phyloP scores from a whole-genome alignment of 2,329 filamentous ascomycete genomes.

The Elsinoe arachidis region DNA sequence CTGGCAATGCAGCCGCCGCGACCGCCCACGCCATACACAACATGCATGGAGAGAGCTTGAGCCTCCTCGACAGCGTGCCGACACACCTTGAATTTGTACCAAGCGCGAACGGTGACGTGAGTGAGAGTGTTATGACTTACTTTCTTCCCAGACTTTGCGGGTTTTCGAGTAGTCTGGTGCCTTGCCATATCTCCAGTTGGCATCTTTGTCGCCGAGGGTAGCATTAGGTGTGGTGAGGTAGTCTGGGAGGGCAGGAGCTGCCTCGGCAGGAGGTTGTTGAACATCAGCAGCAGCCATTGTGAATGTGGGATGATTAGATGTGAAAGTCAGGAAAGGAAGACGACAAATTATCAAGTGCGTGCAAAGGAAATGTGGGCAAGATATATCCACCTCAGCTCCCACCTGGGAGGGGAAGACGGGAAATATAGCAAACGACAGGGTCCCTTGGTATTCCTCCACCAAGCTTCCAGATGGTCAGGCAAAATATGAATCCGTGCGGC shows the following conservation, averaged over 20 bases:
- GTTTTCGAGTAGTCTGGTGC: slow-evolving; percentile 59
- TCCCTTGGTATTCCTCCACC: neutral
- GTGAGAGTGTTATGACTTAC: slow-evolving; percentile 35
- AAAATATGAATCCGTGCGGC: neutral
- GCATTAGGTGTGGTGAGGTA: slow-evolving; percentile 52
- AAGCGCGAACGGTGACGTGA: neutral
- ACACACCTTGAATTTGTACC: neutral
- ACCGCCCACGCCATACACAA: no score
- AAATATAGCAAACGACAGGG: slow-evolving; percentile 3
- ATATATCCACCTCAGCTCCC: neutral
- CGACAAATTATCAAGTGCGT: neutral
- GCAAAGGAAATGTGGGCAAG: neutral
- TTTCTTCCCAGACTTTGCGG: slow-evolving; percentile 49
- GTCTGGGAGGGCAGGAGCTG: slow-evolving; percentile 42
- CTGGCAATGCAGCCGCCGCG: no score
- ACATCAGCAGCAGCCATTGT: slow-evolving; percentile 25
- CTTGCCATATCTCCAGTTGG: slow-evolving; percentile 51
- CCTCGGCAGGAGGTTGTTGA: slow-evolving; percentile 20
- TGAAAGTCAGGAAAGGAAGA: neutral
- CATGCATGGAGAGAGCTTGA: no score
- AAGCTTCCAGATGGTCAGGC: neutral
- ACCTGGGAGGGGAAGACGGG: neutral
- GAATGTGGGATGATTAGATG: neutral
- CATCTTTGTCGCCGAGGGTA: slow-evolving; percentile 45
- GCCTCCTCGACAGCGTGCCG: no score